phyloP scores from a whole-genome alignment of 192 early-diverging fungal genomes.

The Podila horticola region DNA sequence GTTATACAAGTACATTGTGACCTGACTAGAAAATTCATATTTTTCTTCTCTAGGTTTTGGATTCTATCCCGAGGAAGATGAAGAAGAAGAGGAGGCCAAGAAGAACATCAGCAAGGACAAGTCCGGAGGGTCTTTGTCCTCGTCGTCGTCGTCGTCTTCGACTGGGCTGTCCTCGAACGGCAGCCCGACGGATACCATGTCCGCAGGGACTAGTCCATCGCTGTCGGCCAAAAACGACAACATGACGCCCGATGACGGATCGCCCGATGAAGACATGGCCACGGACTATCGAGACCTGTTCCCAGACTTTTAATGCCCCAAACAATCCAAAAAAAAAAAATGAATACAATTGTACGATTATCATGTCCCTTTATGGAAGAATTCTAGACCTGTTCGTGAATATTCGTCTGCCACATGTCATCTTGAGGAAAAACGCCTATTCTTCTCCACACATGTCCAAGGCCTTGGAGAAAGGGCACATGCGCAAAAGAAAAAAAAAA shows the following conservation, averaged over 20 bases:
- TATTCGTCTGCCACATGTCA: too few relatives aligned
- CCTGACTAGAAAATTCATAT: background rate
- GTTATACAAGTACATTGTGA: too few relatives aligned
- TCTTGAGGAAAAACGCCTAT: too few relatives aligned
- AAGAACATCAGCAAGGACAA: background rate
- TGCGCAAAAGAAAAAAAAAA: too few relatives aligned
- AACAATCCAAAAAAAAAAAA: background rate
- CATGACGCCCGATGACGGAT: background rate
- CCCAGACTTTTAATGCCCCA: conserved; percentile 56
- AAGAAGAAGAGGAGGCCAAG: background rate
- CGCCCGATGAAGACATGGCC: conserved; percentile 22
- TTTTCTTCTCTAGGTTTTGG: conserved; percentile 22
- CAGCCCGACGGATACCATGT: background rate
- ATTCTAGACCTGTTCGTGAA: too few relatives aligned
- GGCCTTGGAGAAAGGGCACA: too few relatives aligned
- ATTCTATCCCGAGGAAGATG: conserved; percentile 46
- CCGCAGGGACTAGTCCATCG: background rate
- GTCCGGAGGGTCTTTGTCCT: background rate
- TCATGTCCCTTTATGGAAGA: background rate
- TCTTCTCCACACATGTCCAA: too few relatives aligned
- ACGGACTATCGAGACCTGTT: conserved; percentile 50
- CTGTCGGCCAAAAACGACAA: conserved; percentile 3
- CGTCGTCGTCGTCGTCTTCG: background rate
- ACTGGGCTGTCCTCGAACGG: background rate
- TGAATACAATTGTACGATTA: background rate